Base-by-base conservation (phyloP, 495 filamentous ascomycete species). In the Aspergillus nanangensis region DNA sequence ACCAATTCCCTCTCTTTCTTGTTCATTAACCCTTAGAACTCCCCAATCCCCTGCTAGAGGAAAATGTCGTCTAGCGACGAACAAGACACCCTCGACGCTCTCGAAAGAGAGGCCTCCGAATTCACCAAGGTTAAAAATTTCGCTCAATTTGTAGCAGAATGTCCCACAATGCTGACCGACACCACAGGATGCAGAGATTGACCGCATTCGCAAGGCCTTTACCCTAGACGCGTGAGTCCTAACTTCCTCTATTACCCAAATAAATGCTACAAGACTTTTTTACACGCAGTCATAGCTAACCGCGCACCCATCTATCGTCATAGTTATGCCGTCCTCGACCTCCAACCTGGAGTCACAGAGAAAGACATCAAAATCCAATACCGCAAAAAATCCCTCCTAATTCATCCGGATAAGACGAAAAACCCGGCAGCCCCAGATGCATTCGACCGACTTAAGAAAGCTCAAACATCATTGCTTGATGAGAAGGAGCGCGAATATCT, bases 351-450 rank as follows among this genome's bases (percentile, higher is more conserved):
- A 60, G 88, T 95, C 25, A 81, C 93, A 19, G 93, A 96, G 55
- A 90, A 88, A 44, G 94, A 97, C 70, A 97, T 99, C 74, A 97
- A 96, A 69, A 69, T 82, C 48, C 74, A 78, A 62, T 99, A 96
- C 74, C 89, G 93, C 69, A 90, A 85, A 56, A 97, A 95, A 63
- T 99, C 93, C 13, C 83, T 99, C 24, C 81, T 99, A 5, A 97
- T 99, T 72, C 93, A 99, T 71, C 93, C 93, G 9, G 93, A 99
- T 70, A 97, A 97, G 69, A 96, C 94, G 41, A 82, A 81, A 53
- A 97, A 99, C 63, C 87, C 88, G 1, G 76, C 73, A 22, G 93
- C 93, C 8, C 92, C 93, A 1, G 91, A 96, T 56, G 94, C 93
- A 52, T 99, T 99, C 63, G 93, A 99, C 69, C 83, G 90, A 2